phyloP scores from a whole-genome alignment of 306 rosid species.

The Acacia acuminata region DNA sequence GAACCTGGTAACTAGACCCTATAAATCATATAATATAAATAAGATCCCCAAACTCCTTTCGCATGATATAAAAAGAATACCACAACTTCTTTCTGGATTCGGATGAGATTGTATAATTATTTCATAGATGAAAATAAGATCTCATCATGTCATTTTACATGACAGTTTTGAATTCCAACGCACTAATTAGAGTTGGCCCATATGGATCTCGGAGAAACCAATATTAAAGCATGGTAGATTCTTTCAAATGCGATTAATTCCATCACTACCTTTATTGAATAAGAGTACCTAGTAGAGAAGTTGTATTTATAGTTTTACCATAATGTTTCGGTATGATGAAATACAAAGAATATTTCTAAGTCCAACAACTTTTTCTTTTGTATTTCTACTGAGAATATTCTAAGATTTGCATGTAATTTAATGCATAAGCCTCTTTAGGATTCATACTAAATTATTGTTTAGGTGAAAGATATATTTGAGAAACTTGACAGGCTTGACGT shows the following conservation, averaged over 20 bases:
- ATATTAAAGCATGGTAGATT: not conserved
- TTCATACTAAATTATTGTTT: not conserved
- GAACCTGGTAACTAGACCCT: not conserved
- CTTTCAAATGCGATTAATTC: not conserved
- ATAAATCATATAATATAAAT: not conserved
- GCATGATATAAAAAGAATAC: not conserved
- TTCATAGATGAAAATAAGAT: not conserved
- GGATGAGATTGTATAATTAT: not conserved
- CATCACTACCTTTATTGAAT: not conserved
- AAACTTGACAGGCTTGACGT: not conserved
- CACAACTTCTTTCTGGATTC: not conserved
- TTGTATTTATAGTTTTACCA: not conserved
- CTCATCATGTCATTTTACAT: not conserved
- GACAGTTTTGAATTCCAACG: not conserved
- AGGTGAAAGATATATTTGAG: not conserved
- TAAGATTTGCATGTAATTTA: not conserved
- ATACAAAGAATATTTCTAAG: not conserved
- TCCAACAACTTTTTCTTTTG: no score
- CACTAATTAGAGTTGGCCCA: not conserved
- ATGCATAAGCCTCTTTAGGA: not conserved
- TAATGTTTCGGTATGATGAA: not conserved
- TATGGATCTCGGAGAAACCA: not conserved
- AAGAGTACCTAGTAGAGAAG: not conserved
- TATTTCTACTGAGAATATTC: not conserved
- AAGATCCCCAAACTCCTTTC: not conserved